Conservation (phyloP, 768 basidiomycete genomes). For the Kwoniella dejecticola region DNA sequence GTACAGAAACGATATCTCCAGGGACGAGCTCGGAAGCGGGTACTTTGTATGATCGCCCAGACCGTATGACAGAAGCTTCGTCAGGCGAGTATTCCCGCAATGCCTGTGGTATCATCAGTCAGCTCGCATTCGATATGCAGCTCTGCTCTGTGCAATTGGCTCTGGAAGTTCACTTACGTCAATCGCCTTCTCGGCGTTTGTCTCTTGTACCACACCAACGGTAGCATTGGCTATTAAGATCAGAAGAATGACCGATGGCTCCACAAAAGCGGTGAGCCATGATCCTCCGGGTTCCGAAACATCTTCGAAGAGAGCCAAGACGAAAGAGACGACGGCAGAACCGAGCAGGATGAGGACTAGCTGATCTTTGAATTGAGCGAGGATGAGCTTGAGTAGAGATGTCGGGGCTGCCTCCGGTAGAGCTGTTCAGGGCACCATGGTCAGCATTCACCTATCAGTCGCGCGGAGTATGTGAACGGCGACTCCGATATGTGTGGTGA, state of each 20-base stretch:
- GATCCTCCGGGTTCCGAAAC: conserved; percentile 64
- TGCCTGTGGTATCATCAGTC: conserved; percentile 62
- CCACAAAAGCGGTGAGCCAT: conserved; percentile 81
- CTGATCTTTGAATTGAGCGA: conserved; percentile 99
- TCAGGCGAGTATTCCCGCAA: conserved; percentile 96
- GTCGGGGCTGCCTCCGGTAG: conserved; percentile 90
- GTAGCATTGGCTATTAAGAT: conserved; percentile 96
- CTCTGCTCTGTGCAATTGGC: too few species aligned
- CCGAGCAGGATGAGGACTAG: conserved; percentile 94
- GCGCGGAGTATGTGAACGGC: background rate
- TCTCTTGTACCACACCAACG: conserved; percentile 96
- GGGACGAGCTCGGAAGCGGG: conserved; percentile 90
- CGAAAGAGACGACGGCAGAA: conserved; percentile 89
- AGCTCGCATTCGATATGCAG: too few species aligned
- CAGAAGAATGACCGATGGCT: conserved; percentile 89
- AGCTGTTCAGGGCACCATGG: conserved; percentile 60
- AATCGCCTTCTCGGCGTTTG: conserved; percentile 93
- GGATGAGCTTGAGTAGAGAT: conserved; percentile 86
- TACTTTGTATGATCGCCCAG: conserved; percentile 68
- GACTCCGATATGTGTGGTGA: too few species aligned
- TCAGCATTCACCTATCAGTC: background rate
- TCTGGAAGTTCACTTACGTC: conserved; percentile 73
- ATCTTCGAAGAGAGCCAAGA: conserved; percentile 85
- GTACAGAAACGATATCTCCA: conserved; percentile 85
- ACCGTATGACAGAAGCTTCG: conserved; percentile 85